A percentile compares a stretch with the other conserved stretches of the same genome.
Conservation (phyloP, 2,329 filamentous ascomycete genomes). For the Cercospora citrullina region DNA sequence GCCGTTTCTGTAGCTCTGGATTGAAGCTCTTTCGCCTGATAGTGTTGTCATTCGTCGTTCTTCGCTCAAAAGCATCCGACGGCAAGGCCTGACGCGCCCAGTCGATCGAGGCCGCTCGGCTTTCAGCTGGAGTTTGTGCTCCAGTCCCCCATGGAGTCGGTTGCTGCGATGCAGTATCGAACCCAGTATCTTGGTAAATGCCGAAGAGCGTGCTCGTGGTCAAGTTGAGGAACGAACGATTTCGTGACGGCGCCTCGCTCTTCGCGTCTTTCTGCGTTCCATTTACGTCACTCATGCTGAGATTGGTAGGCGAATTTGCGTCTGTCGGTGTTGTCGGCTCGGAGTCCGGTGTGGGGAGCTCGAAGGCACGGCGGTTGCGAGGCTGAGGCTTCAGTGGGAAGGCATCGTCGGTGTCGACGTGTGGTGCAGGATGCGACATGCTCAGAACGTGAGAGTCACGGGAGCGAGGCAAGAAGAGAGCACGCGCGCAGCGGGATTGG, state of each 20-base stretch:
- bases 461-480: neutral
- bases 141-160: slow-evolving; percentile 71
- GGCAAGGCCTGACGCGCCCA: slow-evolving; percentile 30
- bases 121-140: slow-evolving; percentile 62
- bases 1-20: slow-evolving; percentile 24
- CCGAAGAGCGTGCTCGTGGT: slow-evolving; percentile 87
- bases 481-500: slow-evolving; percentile 10
- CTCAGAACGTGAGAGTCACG: neutral
- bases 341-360: slow-evolving; percentile 48
- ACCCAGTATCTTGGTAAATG: slow-evolving; percentile 75
- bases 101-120: slow-evolving; percentile 32
- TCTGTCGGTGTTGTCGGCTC: slow-evolving; percentile 16
- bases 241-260: slow-evolving; percentile 51
- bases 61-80: slow-evolving; percentile 28
- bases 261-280: neutral
- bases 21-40: slow-evolving; percentile 31
- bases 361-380: slow-evolving; percentile 70
- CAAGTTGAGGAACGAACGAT: slow-evolving; percentile 78
- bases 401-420: slow-evolving; percentile 30
- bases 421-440: slow-evolving; percentile 33
- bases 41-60: slow-evolving; percentile 25
- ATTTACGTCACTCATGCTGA: slow-evolving; percentile 4
- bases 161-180: slow-evolving; percentile 56
- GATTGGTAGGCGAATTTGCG: slow-evolving; percentile 38
- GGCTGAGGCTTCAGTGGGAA: slow-evolving; percentile 54